A percentile compares a stretch with the other conserved stretches of the same genome.
phyloP scores from a whole-genome alignment of 106 monocot species.

The Phalaenopsis equestris region DNA sequence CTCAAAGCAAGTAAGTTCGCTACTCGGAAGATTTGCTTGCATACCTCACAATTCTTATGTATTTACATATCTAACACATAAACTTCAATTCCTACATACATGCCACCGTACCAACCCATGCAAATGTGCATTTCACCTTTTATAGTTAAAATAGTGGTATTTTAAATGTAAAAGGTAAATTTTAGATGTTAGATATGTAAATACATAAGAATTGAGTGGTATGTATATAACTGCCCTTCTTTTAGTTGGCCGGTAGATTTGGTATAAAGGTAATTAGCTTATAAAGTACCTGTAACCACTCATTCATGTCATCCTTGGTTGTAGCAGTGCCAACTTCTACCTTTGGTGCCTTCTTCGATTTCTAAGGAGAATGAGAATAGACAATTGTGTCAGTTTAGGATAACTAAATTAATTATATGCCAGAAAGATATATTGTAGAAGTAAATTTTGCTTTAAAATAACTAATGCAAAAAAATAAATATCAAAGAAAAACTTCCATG shows the following conservation, averaged over 20 bases:
- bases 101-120: too few relatives aligned
- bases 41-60: too few relatives aligned
- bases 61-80: too few relatives aligned
- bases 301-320: constrained; percentile 60
- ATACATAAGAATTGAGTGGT: too few relatives aligned
- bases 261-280: not conserved
- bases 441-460: not conserved
- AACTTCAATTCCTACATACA: too few relatives aligned
- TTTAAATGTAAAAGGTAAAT: too few relatives aligned
- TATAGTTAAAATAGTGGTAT: too few relatives aligned
- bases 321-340: constrained; percentile 73
- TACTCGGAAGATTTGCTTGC: too few relatives aligned
- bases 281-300: constrained; percentile 61
- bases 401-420: not conserved
- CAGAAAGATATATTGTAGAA: not conserved
- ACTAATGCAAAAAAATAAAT: not conserved
- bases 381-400: not conserved
- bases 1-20: not conserved
- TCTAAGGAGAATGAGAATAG: constrained; percentile 19
- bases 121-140: too few relatives aligned
- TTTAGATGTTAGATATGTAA: too few relatives aligned
- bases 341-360: constrained; percentile 62
- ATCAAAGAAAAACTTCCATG: not conserved
- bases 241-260: too few relatives aligned
- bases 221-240: not conserved